Conservation (phyloP, 148 eudicot genomes). For the Camellia granthamiana region DNA sequence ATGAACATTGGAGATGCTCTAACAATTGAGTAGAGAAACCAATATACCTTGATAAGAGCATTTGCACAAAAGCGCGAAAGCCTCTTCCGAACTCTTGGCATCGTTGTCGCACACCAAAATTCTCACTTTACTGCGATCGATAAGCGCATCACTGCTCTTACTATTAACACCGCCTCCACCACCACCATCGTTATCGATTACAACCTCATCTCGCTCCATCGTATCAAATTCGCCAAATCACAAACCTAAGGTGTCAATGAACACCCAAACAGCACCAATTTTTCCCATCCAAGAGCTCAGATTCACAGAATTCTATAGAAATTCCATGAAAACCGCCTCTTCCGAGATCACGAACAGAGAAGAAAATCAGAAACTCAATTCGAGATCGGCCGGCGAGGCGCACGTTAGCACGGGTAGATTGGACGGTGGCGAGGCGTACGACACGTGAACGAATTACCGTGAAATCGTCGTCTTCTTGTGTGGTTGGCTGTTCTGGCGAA, state of each 20-base stretch:
- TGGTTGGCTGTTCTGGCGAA: no score
- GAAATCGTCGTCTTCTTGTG: no score
- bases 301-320: constrained; percentile 26
- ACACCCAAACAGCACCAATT: not conserved
- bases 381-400: no score
- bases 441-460: no score
- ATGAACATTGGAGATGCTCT: no score
- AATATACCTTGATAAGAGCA: constrained; percentile 82
- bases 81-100: constrained; percentile 57
- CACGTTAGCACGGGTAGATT: no score
- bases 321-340: constrained; percentile 30
- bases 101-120: constrained; percentile 83
- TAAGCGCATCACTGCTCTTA: constrained; percentile 62
- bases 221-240: constrained; percentile 9
- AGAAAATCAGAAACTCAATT: not conserved
- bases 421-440: no score
- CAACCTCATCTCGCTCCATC: constrained; percentile 32
- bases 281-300: not conserved
- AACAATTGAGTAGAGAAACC: no score
- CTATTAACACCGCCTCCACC: constrained; percentile 24
- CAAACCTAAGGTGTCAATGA: not conserved
- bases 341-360: constrained; percentile 17
- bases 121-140: constrained; percentile 85
- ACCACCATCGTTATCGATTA: constrained; percentile 21
- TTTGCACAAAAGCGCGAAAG: constrained; percentile 59